Evolutionary conservation across 139 green algal genomes (phyloP).

Genomic region (Tetratostichococcus sp.): DNA sequence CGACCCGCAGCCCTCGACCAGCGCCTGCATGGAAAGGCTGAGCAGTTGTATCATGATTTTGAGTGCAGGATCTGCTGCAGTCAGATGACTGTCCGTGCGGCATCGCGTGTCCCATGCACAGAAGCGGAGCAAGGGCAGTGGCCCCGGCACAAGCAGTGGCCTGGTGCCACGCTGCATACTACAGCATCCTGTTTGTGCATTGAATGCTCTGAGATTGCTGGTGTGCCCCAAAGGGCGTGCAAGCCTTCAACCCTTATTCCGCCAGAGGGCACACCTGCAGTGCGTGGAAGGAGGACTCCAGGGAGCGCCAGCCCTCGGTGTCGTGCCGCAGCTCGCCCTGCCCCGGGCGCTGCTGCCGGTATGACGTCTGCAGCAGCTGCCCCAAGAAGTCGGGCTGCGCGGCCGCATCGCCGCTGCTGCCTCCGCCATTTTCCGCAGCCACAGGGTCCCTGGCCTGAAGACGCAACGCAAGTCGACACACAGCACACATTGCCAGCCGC

Average conservation of each 20-base stretch:
- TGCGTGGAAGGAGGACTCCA: conserved; percentile 68
- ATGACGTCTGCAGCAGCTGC: conserved; percentile 33
- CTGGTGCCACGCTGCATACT: no score
- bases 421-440: neutral
- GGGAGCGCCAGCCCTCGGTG: conserved; percentile 88
- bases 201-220: no score
- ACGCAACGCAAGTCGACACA: neutral
- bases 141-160: no score
- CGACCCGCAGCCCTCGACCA: conserved; percentile 54
- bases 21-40: conserved; percentile 44
- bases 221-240: no score
- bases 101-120: no score
- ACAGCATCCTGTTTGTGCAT: no score
- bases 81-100: no score
- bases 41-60: neutral
- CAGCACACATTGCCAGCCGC: no score
- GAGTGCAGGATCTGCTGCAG: no score
- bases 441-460: neutral
- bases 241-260: no score
- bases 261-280: neutral
- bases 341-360: conserved; percentile 40
- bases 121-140: no score
- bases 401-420: neutral
- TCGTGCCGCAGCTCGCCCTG: conserved; percentile 77
- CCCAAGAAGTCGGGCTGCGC: conserved; percentile 18